These are phyloP conservation scores for Eimeria mitis DNA, from an alignment of 169 alveolate species.

Conservation along the genomic window DNA sequence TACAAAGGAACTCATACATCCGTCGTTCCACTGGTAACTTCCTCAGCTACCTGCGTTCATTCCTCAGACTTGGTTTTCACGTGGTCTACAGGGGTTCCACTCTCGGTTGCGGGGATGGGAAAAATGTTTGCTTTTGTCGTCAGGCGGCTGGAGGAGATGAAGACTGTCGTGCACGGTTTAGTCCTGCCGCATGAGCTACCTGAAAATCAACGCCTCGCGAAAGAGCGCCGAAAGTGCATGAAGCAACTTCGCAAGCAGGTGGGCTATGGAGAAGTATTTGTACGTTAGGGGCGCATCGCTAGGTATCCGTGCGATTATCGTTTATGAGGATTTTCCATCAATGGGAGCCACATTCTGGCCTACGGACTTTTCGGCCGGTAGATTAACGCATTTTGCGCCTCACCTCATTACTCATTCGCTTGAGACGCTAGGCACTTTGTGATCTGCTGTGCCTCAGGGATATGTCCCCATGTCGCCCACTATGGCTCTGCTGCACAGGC, in stretches of 20 bases:
- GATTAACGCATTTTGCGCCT: background rate
- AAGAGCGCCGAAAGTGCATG: slow-evolving; percentile 70
- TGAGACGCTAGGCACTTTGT: background rate
- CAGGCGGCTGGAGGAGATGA: slow-evolving; percentile 84
- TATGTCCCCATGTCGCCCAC: slow-evolving; percentile 75
- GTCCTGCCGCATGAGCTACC: slow-evolving; percentile 86
- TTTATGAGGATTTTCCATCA: background rate
- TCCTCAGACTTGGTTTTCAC: background rate
- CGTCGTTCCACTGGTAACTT: slow-evolving; percentile 87
- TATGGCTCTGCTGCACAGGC: slow-evolving; percentile 50
- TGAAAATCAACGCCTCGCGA: slow-evolving; percentile 71
- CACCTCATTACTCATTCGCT: background rate
- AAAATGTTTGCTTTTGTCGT: background rate
- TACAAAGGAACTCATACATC: slow-evolving; percentile 88
- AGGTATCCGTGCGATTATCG: background rate
- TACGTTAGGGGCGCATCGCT: background rate
- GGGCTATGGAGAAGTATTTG: background rate
- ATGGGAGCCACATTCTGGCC: background rate
- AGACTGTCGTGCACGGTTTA: slow-evolving; percentile 85
- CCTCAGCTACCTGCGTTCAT: background rate
- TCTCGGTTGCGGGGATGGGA: background rate
- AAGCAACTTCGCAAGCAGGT: slow-evolving; percentile 77
- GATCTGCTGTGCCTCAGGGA: slow-evolving; percentile 17
- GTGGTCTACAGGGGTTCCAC: background rate
- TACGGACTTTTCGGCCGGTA: background rate